A percentile compares a stretch with the other conserved stretches of the same genome.
These are phyloP conservation scores for Clarireedia hainanense DNA, from an alignment of 2,329 filamentous ascomycete species.

Conservation along the genomic window DNA sequence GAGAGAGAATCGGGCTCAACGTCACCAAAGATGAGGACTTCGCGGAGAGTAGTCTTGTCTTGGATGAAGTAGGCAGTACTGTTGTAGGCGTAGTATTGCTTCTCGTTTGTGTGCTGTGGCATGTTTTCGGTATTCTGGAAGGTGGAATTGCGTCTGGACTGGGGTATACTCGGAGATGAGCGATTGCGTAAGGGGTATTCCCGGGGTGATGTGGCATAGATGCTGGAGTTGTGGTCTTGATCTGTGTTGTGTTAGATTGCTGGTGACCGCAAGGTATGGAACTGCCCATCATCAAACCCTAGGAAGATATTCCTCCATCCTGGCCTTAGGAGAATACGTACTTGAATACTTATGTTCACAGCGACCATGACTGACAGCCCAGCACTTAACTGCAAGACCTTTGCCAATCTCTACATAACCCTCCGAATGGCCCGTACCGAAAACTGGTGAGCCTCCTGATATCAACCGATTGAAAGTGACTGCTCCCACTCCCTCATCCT, in stretches of 20 bases:
- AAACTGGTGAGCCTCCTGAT: constrained; percentile 77
- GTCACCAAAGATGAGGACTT: constrained; percentile 91
- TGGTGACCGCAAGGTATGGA: background rate
- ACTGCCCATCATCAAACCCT: background rate
- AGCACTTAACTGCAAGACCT: constrained; percentile 79
- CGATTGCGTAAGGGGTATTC: too few relatives aligned
- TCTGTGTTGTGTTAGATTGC: background rate
- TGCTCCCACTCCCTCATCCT: constrained; percentile 88
- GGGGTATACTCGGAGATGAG: too few relatives aligned
- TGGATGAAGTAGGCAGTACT: constrained; percentile 93
- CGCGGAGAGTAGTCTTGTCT: constrained; percentile 58
- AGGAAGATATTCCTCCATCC: background rate
- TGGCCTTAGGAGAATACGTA: background rate
- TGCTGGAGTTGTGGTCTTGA: background rate
- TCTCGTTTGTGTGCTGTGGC: background rate
- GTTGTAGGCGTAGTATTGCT: constrained; percentile 59
- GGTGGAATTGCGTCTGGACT: too few relatives aligned
- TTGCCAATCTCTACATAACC: constrained; percentile 87
- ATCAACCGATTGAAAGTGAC: constrained; percentile 84
- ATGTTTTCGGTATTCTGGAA: too few relatives aligned
- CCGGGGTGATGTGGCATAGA: too few relatives aligned
- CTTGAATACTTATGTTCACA: background rate
- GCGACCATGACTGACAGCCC: constrained; percentile 77
- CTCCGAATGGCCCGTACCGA: constrained; percentile 70
- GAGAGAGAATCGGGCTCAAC: constrained; percentile 88